Evolutionary conservation across 441 rosid species (phyloP), one percentile per base, ranked within the genome.

Genomic region (Gossypium trilobum): DNA sequence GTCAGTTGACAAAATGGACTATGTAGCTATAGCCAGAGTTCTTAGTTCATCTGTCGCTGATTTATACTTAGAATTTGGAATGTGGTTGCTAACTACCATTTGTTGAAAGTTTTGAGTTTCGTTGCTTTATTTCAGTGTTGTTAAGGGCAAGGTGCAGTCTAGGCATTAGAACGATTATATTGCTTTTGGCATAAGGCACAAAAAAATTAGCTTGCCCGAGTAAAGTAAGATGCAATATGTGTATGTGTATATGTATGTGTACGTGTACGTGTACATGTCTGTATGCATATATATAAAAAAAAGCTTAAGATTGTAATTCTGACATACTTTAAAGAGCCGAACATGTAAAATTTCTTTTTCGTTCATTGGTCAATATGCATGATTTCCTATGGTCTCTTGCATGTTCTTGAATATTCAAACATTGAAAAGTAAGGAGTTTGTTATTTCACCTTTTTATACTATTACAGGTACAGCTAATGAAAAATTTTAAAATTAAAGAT

Each of bases 101-200:
- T 51, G 16, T 58, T 68, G 56, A 13, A 64, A 63, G 66, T 48
- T 68, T 33, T 59, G 60, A 7, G 44, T 68, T 69, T 65, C 74
- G 29, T 57, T 60, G 72, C 14, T 73, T 56, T 57, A 33, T 67
- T 68, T 25, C 16, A 13, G 42, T 59, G 42, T 59, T 27, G 39
- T 27, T 27, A 59, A 59, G 64, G 64, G 42, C 20, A 59, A 27
- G 64, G 64, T n/a, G 42, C 13, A 29, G 20, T 59, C 64, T 59
- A 59, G 64, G 42, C 64, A 27, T 29, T 29, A 27, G 22, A 59
- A 29, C 11, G 20, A 59, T 29, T 59, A 27, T 27, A 59, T 59
- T 29, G 39, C 64, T 29, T 25, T n/a, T 27, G 64, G 16, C 19
- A n/a, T 39, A 59, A 14, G 64, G 42, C 64, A 27, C 19, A n/a